Evolutionary conservation across 2,329 filamentous ascomycete species (phyloP).

Genomic region (Orbilia blumenaviensis): DNA sequence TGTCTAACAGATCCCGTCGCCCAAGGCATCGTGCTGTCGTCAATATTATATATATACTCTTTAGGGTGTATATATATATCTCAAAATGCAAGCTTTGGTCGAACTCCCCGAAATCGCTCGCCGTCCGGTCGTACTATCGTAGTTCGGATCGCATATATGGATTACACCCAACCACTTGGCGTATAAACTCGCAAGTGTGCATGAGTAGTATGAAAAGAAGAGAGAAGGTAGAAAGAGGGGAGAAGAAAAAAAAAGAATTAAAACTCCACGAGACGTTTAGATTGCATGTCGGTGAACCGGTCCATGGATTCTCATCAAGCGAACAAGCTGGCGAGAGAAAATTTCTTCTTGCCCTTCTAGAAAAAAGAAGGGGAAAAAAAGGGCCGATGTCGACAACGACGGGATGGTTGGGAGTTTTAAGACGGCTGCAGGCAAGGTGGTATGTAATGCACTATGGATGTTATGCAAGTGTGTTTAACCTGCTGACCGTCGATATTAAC

Average conservation of each 20-base stretch:
- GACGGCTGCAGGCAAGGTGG: conserved; percentile 48
- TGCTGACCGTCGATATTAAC: conserved; percentile 53
- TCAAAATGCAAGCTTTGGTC: conserved; percentile 6
- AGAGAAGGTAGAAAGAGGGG: background rate
- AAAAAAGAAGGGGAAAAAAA: conserved; percentile 28
- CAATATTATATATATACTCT: background rate
- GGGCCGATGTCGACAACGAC: conserved; percentile 42
- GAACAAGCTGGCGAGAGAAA: conserved; percentile 44
- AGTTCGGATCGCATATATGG: conserved; percentile 49
- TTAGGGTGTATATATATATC: background rate
- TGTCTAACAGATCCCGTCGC: conserved; percentile 42
- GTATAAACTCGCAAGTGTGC: conserved; percentile 32
- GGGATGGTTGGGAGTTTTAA: conserved; percentile 53
- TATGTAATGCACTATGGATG: conserved; percentile 33
- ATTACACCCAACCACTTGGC: conserved; percentile 42
- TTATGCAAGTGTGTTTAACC: conserved; percentile 39
- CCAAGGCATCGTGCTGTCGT: conserved; percentile 37
- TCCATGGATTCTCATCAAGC: conserved; percentile 51
- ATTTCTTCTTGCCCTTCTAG: conserved; percentile 23
- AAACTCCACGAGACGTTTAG: conserved; percentile 51
- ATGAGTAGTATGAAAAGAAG: conserved; percentile 18
- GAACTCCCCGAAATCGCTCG: conserved; percentile 39
- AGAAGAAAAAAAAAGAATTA: conserved; percentile 17
- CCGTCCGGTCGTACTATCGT: conserved; percentile 35
- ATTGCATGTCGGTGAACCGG: conserved; percentile 24